Conservation (phyloP, 1,284 basidiomycete genomes). For the Cerrena zonata region DNA sequence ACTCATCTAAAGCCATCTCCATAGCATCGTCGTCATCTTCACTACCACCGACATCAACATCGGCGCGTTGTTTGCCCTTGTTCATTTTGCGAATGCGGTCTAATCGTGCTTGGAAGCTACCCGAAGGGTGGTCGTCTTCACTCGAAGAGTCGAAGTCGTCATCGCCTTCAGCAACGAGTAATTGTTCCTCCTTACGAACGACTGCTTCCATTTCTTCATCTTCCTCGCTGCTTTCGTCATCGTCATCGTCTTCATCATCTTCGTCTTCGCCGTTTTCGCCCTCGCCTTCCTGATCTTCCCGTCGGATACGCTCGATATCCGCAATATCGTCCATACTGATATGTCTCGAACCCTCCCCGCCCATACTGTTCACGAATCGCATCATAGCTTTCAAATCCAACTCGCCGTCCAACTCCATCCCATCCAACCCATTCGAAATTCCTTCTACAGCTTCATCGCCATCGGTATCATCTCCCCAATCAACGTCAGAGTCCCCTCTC, state of each 20-base stretch:
- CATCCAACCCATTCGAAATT: conserved; percentile 34
- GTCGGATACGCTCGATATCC: conserved; percentile 45
- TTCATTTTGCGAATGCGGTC: conserved; percentile 35
- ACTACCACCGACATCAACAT: conserved; percentile 17
- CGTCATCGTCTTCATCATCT: conserved; percentile 6
- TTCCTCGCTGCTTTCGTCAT: conserved; percentile 10
- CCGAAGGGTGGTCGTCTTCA: conserved; percentile 39
- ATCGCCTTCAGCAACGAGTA: conserved; percentile 27
- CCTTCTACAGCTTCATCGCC: conserved; percentile 28
- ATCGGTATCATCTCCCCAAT: conserved; percentile 63
- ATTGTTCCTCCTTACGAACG: conserved; percentile 30
- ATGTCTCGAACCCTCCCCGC: conserved; percentile 40
- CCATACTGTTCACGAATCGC: conserved; percentile 50
- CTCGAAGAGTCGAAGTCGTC: conserved; percentile 30
- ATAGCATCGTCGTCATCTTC: conserved; percentile 24
- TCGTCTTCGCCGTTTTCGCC: conserved; percentile 20
- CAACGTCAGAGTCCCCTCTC: conserved; percentile 62
- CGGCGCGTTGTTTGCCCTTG: conserved; percentile 45
- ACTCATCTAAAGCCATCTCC: conserved; percentile 27
- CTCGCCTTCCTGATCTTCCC: conserved; percentile 47
- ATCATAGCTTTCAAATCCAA: conserved; percentile 46
- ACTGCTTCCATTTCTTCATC: conserved; percentile 16
- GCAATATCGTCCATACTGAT: conserved; percentile 64
- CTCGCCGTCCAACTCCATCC: conserved; percentile 57
- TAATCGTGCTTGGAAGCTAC: conserved; percentile 51